These are phyloP conservation scores for Camellia granthamiana DNA, from an alignment of 148 eudicot genomes.

Conservation along the genomic window DNA sequence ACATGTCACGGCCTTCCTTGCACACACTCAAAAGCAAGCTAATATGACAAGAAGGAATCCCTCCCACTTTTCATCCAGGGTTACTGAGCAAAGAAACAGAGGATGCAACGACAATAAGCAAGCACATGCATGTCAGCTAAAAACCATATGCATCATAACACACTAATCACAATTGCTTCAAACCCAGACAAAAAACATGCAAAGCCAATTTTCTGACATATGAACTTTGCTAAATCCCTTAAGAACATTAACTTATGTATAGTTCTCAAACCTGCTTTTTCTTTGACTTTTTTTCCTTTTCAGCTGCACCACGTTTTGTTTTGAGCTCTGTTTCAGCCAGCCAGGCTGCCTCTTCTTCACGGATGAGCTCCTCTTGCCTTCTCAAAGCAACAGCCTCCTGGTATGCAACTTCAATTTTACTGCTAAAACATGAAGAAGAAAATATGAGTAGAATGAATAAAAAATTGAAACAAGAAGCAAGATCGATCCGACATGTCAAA, in stretches of 20 bases:
- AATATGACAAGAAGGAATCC: no score
- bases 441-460: background rate
- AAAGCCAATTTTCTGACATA: background rate
- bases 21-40: background rate
- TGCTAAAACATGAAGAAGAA: conserved; percentile 34
- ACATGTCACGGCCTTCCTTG: background rate
- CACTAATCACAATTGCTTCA: background rate
- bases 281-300: conserved; percentile 84
- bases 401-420: conserved; percentile 92
- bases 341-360: conserved; percentile 95
- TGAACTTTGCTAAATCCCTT: background rate
- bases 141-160: background rate
- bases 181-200: background rate
- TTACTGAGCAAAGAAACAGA: background rate
- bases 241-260: background rate
- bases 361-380: conserved; percentile 99
- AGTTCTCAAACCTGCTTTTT: conserved; percentile 76
- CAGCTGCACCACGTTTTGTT: conserved; percentile 66
- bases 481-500: background rate
- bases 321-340: conserved; percentile 85
- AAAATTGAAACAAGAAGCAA: background rate
- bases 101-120: background rate
- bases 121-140: background rate
- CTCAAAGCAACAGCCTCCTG: conserved; percentile 94
- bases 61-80: background rate